Conservation (phyloP, 495 filamentous ascomycete species). For the Chlorociboria aeruginascens region DNA sequence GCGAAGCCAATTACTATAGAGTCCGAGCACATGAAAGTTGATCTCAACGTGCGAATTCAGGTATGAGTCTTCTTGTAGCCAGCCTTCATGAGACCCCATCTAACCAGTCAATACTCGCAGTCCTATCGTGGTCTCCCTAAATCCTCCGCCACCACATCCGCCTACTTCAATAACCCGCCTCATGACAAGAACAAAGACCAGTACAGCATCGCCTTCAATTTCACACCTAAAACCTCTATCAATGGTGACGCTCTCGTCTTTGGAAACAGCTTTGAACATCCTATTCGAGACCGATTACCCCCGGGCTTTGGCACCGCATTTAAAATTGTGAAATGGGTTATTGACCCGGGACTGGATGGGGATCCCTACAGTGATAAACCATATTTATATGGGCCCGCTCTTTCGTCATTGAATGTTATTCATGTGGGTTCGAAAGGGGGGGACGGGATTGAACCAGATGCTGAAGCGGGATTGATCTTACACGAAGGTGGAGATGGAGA, state of each 20-base stretch:
- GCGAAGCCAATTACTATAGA: constrained; percentile 41
- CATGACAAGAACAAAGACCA: constrained; percentile 55
- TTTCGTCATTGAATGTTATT: constrained; percentile 64
- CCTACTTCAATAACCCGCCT: constrained; percentile 60
- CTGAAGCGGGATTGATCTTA: constrained; percentile 39
- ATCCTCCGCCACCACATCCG: constrained; percentile 42
- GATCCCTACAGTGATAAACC: constrained; percentile 81
- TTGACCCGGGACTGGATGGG: constrained; percentile 80
- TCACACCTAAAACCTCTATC: constrained; percentile 54
- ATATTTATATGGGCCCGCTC: constrained; percentile 66
- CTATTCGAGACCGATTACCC: constrained; percentile 75
- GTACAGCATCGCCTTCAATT: constrained; percentile 69
- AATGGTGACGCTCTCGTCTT: constrained; percentile 66
- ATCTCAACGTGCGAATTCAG: constrained; percentile 61
- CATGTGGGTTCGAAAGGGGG: constrained; percentile 37
- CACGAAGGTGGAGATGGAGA: constrained; percentile 59
- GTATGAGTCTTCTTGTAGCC: constrained; percentile 22
- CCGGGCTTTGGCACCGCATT: constrained; percentile 74
- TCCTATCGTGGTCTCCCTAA: constrained; percentile 44
- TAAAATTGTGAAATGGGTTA: constrained; percentile 68
- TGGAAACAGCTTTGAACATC: constrained; percentile 85
- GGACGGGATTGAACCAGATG: constrained; percentile 22
- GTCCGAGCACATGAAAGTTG: constrained; percentile 44
- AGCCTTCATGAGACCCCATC: not conserved
- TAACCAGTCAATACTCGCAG: constrained; percentile 4